A percentile compares a stretch with the other conserved stretches of the same genome.
Evolutionary conservation across 2,329 filamentous ascomycete genomes (phyloP).

Genomic region (Ilyonectria mors-panacis): DNA sequence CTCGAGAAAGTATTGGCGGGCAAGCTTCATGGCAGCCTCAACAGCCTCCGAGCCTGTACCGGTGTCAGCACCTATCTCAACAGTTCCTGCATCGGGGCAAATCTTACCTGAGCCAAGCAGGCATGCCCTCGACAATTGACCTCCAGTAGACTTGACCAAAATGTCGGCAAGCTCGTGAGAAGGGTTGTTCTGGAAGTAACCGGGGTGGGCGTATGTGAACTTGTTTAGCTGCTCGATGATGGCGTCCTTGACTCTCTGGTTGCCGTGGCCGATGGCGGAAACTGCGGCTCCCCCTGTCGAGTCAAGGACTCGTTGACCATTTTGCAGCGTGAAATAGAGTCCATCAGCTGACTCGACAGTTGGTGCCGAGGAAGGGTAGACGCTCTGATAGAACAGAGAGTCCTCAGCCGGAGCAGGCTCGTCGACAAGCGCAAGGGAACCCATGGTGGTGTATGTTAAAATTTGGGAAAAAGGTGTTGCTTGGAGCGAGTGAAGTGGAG

Average conservation of each 20-base stretch:
- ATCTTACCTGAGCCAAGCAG: conserved; percentile 30
- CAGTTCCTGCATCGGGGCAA: background rate
- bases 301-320: conserved; percentile 29
- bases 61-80: background rate
- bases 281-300: conserved; percentile 39
- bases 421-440: conserved; percentile 1
- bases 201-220: conserved; percentile 37
- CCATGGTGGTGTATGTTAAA: background rate
- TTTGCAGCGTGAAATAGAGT: conserved; percentile 4
- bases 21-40: conserved; percentile 41
- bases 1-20: conserved; percentile 41
- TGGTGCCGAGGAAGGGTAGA: conserved; percentile 10
- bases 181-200: conserved; percentile 35
- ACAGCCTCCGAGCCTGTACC: conserved; percentile 41
- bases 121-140: conserved; percentile 35
- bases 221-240: conserved; percentile 27
- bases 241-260: conserved; percentile 32
- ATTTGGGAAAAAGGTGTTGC: background rate
- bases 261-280: conserved; percentile 34
- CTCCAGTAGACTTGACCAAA: conserved; percentile 30
- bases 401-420: conserved; percentile 9
- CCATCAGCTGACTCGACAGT: conserved; percentile 12
- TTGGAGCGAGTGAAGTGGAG: background rate
- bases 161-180: conserved; percentile 30
- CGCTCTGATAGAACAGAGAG: conserved; percentile 11